Evolutionary conservation across 805 yeast genomes (phyloP).

Genomic region (Kockiozyma suomiensis): DNA sequence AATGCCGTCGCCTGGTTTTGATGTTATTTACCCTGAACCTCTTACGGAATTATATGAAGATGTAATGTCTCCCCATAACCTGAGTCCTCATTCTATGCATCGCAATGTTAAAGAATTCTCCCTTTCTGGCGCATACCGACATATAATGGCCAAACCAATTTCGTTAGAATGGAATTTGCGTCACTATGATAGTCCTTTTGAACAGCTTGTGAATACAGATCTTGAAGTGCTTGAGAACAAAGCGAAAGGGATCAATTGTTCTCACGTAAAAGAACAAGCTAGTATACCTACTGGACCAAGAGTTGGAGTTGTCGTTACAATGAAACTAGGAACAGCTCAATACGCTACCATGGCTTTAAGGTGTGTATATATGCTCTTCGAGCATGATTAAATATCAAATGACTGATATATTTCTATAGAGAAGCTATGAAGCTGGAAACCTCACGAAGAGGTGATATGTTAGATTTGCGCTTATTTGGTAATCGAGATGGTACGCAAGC

Average conservation of each 20-base stretch:
- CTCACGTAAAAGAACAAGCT: conserved; percentile 23
- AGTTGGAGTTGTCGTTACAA: conserved; percentile 70
- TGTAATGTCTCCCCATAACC: conserved; percentile 73
- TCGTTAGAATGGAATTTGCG: conserved; percentile 63
- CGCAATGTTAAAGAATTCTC: conserved; percentile 87
- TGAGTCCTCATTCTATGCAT: conserved; percentile 84
- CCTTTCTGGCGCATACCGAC: conserved; percentile 85
- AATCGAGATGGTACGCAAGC: conserved; percentile 12
- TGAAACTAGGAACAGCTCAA: conserved; percentile 81
- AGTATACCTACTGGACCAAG: conserved; percentile 37
- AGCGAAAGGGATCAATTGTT: conserved; percentile 24
- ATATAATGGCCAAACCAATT: conserved; percentile 65
- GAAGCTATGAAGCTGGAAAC: conserved; percentile 34
- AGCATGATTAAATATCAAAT: too few species aligned
- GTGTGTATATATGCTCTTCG: conserved; percentile 54
- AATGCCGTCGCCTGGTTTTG: conserved; percentile 96
- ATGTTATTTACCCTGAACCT: conserved; percentile 72
- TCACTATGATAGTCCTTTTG: conserved; percentile 63
- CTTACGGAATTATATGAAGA: conserved; percentile 54
- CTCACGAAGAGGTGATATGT: conserved; percentile 34
- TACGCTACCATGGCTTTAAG: conserved; percentile 98
- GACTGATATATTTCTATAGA: too few species aligned
- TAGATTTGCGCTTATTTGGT: conserved; percentile 24
- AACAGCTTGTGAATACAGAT: conserved; percentile 80
- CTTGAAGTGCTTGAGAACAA: conserved; percentile 53